phyloP scores from a whole-genome alignment of 176 grass and related monocot genomes.

The Carex myosuroides region DNA sequence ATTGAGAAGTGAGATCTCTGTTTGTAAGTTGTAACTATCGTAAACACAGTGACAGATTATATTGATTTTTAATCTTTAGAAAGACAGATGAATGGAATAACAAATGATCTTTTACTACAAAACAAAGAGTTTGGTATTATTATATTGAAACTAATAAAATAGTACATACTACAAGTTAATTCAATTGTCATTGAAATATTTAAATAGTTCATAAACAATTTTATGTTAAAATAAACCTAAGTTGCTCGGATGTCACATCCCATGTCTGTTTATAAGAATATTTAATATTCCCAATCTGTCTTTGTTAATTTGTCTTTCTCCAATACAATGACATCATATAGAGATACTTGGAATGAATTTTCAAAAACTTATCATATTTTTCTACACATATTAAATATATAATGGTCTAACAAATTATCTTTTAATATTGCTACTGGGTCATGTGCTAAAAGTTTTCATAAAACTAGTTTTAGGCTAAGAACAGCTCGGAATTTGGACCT shows the following conservation, averaged over 20 bases:
- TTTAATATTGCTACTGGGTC: too few relatives aligned
- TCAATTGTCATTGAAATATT: neutral
- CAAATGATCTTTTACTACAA: neutral
- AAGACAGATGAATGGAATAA: neutral
- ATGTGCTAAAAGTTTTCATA: too few relatives aligned
- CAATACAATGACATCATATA: too few relatives aligned
- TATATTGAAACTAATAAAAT: neutral
- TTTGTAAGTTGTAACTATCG: too few relatives aligned
- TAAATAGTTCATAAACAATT: neutral
- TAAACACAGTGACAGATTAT: neutral
- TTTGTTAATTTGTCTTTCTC: neutral
- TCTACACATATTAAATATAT: too few relatives aligned
- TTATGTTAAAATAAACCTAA: neutral
- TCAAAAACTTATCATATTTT: too few relatives aligned
- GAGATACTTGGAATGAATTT: too few relatives aligned
- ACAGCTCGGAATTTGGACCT: too few relatives aligned
- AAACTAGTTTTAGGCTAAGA: too few relatives aligned
- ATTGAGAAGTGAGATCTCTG: too few relatives aligned
- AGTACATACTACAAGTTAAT: too few relatives aligned
- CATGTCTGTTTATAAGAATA: neutral
- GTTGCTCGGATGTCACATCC: neutral
- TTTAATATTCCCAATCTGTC: neutral
- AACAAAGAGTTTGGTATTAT: neutral
- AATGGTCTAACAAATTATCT: too few relatives aligned
- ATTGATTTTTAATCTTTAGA: neutral